These are phyloP conservation scores for Solanum paucissectum DNA, from an alignment of 257 asterid genomes.

Conservation along the genomic window DNA sequence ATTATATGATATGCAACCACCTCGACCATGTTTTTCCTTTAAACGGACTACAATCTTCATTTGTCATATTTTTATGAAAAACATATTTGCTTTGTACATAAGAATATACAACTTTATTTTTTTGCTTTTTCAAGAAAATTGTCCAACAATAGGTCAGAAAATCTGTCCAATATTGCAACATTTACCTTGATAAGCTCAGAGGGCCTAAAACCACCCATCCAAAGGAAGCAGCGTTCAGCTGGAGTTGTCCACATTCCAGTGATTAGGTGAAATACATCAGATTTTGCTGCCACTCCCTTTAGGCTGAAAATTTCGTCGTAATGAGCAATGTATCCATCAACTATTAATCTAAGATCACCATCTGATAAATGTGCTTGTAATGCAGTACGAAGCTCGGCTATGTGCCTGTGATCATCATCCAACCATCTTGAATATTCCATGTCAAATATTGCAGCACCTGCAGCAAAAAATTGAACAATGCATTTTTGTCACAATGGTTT, in stretches of 20 bases:
- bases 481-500: neutral
- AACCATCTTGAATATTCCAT: slow-evolving; percentile 92
- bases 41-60: neutral
- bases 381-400: slow-evolving; percentile 74
- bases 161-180: neutral
- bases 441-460: slow-evolving; percentile 87
- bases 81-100: neutral
- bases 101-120: neutral
- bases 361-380: slow-evolving; percentile 73
- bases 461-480: neutral
- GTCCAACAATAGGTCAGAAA: neutral
- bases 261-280: slow-evolving; percentile 80
- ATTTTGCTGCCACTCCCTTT: slow-evolving; percentile 67
- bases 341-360: slow-evolving; percentile 57
- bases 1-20: neutral
- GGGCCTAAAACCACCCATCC: slow-evolving; percentile 98
- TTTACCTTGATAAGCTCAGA: slow-evolving; percentile 83
- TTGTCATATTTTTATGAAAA: neutral
- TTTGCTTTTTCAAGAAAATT: neutral
- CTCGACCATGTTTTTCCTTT: neutral
- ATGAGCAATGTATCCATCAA: slow-evolving; percentile 66
- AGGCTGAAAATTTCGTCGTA: slow-evolving; percentile 67
- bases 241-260: slow-evolving; percentile 93
- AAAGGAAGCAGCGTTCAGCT: slow-evolving; percentile 87
- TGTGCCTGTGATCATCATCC: slow-evolving; percentile 78